Base-by-base conservation (phyloP, 1,284 basidiomycete genomes). In the Fistulinella cinereoalba region DNA sequence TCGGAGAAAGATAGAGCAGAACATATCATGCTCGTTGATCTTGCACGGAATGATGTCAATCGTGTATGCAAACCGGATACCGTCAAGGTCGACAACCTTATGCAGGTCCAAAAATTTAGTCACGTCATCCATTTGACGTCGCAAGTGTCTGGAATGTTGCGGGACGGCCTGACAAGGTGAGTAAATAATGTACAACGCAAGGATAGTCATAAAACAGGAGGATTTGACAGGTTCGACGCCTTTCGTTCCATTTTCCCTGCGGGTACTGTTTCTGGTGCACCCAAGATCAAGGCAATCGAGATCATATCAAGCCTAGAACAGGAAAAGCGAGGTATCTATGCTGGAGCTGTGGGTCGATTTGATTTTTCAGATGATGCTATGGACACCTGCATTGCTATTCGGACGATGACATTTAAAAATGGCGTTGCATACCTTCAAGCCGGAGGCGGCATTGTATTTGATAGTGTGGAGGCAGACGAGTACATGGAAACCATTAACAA, bases 161-260 rank as follows among this genome's bases (percentile, higher is more conserved):
- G 97, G 29, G 80, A 87, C 34, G 94, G 85, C 32, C 79, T 91
- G 68, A 90, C 83, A 28, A 82, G 94, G 91, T 92, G 37, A 50
- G 51, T 21, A 40, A 29, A 39, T 41, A 37, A 11, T 9, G 29
- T 43, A 11, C 28, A n/a, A 9, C 21, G 32, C 27, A n/a, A 29
- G 37, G 33, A 39, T 37, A 41, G 37, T 45, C 15, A 34, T 27
- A 2, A 15, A 44, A 34, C 6, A 18, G 33, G 29, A 24, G 42
- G 48, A 40, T 27, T 18, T 22, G 34, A 3, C 58, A 93, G 94
- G 56, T 99, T 98, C 64, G 97, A 99, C 66, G 97, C 97, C 0
- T 97, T 99, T 76, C 85, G 97, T 19, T 98, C 95, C 37, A 99
- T 99, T 58, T 99, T 99, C 75, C 97, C 97, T 0, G 96, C 97